Conservation (phyloP, 306 rosid genomes). For the Delonix regia region DNA sequence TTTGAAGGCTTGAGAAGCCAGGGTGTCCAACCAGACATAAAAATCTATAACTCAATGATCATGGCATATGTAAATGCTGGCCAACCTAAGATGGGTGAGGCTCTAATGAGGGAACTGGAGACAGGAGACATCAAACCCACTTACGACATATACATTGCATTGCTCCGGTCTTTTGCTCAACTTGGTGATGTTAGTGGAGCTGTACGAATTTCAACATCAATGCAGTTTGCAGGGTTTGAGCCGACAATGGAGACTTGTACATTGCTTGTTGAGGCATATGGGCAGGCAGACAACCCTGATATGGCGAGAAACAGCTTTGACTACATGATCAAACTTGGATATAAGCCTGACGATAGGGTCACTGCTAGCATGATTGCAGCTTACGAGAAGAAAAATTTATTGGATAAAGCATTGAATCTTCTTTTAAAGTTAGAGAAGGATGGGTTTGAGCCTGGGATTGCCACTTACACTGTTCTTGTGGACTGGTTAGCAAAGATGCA, state of each 20-base stretch:
- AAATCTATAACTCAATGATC: slow-evolving; percentile 69
- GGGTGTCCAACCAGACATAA: slow-evolving; percentile 74
- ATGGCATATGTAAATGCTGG: slow-evolving; percentile 71
- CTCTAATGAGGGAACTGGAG: slow-evolving; percentile 75
- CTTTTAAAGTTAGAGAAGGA: slow-evolving; percentile 68
- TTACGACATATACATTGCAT: slow-evolving; percentile 67
- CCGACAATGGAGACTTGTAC: slow-evolving; percentile 62
- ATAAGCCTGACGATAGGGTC: slow-evolving; percentile 77
- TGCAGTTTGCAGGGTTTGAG: slow-evolving; percentile 67
- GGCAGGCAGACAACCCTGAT: slow-evolving; percentile 49
- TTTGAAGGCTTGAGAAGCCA: slow-evolving; percentile 59
- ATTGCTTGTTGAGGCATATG: slow-evolving; percentile 68
- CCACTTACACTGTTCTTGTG: slow-evolving; percentile 76
- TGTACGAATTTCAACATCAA: slow-evolving; percentile 47
- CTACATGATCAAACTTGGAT: slow-evolving; percentile 60
- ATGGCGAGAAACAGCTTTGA: slow-evolving; percentile 70
- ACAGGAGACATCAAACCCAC: slow-evolving; percentile 55
- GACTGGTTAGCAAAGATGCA: slow-evolving; percentile 85
- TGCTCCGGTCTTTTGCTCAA: slow-evolving; percentile 63
- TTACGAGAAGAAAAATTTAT: slow-evolving; percentile 60
- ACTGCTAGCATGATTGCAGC: slow-evolving; percentile 81
- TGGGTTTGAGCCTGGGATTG: slow-evolving; percentile 84
- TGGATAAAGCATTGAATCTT: slow-evolving; percentile 75
- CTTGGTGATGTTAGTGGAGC: slow-evolving; percentile 53
- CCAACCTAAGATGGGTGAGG: slow-evolving; percentile 51